Evolutionary conservation across 2,329 filamentous ascomycete species (phyloP).

Genomic region (Zymoseptoria passerinii): DNA sequence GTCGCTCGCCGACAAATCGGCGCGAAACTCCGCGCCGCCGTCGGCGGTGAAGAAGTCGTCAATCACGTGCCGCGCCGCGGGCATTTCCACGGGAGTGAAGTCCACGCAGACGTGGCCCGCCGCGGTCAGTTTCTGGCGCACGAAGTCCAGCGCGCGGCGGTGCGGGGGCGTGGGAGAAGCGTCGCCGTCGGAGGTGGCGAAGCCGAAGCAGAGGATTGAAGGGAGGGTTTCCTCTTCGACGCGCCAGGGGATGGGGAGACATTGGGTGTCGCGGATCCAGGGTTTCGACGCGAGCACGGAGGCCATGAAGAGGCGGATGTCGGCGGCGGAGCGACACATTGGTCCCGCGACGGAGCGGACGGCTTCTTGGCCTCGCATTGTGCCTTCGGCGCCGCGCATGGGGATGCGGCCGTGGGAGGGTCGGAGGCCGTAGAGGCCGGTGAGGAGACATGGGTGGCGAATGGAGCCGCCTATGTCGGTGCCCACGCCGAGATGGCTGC

Average conservation of each 20-base stretch:
- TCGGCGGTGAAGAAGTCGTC: slow-evolving; percentile 11
- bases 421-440: slow-evolving; percentile 28
- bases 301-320: slow-evolving; percentile 19
- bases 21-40: slow-evolving; percentile 12
- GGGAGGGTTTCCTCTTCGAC: slow-evolving; percentile 5
- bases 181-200: slow-evolving; percentile 4
- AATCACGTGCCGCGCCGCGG: slow-evolving; percentile 5
- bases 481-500: slow-evolving; percentile 51
- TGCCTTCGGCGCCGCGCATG: slow-evolving; percentile 1
- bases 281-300: slow-evolving; percentile 14
- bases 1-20: neutral
- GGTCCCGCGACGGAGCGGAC: slow-evolving; percentile 24
- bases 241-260: slow-evolving; percentile 42
- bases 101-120: slow-evolving; percentile 12
- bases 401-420: slow-evolving; percentile 13
- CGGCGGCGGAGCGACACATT: slow-evolving; percentile 20
- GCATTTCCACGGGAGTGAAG: slow-evolving; percentile 9
- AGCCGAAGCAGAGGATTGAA: slow-evolving; percentile 7
- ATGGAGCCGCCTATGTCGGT: slow-evolving; percentile 57
- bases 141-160: slow-evolving; percentile 5
- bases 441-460: slow-evolving; percentile 78
- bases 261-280: slow-evolving; percentile 24
- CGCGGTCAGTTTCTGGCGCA: slow-evolving; percentile 3
- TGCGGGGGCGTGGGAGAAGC: slow-evolving; percentile 7
- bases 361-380: slow-evolving; percentile 23